phyloP scores from a whole-genome alignment of 306 rosid genomes.

The Arachis stenosperma region DNA sequence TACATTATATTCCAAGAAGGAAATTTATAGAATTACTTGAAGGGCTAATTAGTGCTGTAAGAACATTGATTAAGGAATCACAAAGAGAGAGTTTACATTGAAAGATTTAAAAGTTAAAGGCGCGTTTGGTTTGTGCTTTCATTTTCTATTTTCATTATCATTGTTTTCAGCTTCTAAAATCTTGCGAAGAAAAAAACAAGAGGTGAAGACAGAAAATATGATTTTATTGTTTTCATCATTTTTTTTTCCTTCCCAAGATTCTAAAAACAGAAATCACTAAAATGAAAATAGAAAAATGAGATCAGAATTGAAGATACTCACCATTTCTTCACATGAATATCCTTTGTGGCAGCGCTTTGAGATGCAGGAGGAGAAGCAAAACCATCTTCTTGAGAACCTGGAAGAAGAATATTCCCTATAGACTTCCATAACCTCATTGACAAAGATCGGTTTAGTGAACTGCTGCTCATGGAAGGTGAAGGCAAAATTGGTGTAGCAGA shows the following conservation, averaged over 20 bases:
- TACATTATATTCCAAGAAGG: background rate
- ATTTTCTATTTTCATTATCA: too few species aligned
- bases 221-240: too few species aligned
- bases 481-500: slow-evolving; percentile 65
- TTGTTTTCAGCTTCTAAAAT: too few species aligned
- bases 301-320: slow-evolving; percentile 19
- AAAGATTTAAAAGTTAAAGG: background rate
- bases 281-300: background rate
- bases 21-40: too few species aligned
- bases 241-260: too few species aligned
- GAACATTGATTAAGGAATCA: too few species aligned
- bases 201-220: too few species aligned
- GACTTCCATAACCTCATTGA: slow-evolving; percentile 63
- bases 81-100: too few species aligned
- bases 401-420: slow-evolving; percentile 53
- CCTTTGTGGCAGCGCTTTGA: slow-evolving; percentile 22
- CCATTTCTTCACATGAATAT: slow-evolving; percentile 39
- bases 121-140: too few species aligned
- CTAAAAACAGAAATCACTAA: too few species aligned
- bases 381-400: slow-evolving; percentile 52
- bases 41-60: too few species aligned
- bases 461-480: slow-evolving; percentile 30
- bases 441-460: slow-evolving; percentile 46
- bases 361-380: slow-evolving; percentile 36
- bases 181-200: too few species aligned